Evolutionary conservation across 371 early-diverging fungal species (phyloP), one percentile per base, ranked within the genome.

Genomic region (Rhizopus arrhizus): DNA sequence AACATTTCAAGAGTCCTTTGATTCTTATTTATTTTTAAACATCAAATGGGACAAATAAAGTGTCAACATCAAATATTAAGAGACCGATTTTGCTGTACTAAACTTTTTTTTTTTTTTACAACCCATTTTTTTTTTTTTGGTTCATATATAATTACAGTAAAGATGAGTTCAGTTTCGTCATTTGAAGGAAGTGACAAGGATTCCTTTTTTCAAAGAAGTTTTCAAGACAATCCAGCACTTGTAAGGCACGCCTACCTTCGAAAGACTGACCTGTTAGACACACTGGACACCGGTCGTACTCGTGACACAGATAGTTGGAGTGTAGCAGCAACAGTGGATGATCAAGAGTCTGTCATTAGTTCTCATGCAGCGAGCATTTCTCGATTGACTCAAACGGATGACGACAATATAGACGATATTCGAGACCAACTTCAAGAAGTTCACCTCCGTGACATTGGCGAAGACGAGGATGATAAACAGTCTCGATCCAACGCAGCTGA

Each of bases 311-410:
- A 81, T 49, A 56, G 74, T 5, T 81, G 81, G 81, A 77, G 78
- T 69, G 81, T 81, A 3, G 81, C 81, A 12, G 81, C 81, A 1
- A 81, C 81, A 8, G 69, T 81, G 65, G 81, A 81, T 59, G 81
- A 81, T 53, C 76, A 77, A 60, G 78, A 81, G 50, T 76, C 76
- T 2, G 77, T 81, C 22, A 68, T 80, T 53, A 81, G 81, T 56
- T 68, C 74, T 1, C 72, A 72, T 45, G 78, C 78, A 3, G 64
- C 69, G 22, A 71, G 58, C 9, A 61, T 53, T 15, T 64, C 59
- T 53, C 53, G 56, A 35, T 41, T 57, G 58, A 63, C 69, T 15
- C 50, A 62, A 46, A 48, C 68, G 47, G 57, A 72, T 52, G 62
- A 68, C 49, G 62, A 71, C 4, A 73, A 71, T 22, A 47, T 73